phyloP scores from a whole-genome alignment of 352 stramenopile genomes.

The Globisporangium nagaii region DNA sequence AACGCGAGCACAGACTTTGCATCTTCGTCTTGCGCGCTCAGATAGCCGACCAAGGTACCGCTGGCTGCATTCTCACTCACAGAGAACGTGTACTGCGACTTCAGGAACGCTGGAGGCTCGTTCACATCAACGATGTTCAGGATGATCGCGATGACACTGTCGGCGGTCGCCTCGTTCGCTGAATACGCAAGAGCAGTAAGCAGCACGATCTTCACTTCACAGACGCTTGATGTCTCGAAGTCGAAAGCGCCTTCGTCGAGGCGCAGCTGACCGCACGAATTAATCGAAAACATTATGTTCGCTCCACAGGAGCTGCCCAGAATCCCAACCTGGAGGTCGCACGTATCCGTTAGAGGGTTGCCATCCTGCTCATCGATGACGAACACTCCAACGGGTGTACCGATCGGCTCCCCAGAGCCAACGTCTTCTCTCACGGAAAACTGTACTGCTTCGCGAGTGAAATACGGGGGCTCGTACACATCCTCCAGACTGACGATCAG shows the following conservation, averaged over 20 bases:
- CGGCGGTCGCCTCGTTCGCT: neutral
- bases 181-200: constrained; percentile 1
- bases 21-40: constrained; percentile 2
- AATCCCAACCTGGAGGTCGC: neutral
- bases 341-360: constrained; percentile 1
- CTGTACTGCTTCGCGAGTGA: constrained; percentile 18
- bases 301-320: neutral
- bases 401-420: constrained; percentile 9
- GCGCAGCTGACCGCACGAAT: neutral
- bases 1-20: neutral
- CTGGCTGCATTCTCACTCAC: neutral
- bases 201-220: neutral
- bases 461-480: constrained; percentile 45
- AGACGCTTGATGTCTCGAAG: neutral
- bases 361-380: constrained; percentile 12
- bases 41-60: neutral
- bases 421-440: constrained; percentile 28
- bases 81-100: neutral
- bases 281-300: neutral
- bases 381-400: neutral
- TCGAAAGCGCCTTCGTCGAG: neutral
- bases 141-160: neutral
- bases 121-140: constrained; percentile 6
- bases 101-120: constrained; percentile 2
- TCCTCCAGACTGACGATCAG: constrained; percentile 29